A percentile compares a stretch with the other conserved stretches of the same genome.
Evolutionary conservation across 306 rosid genomes (phyloP).

Genomic region (Astragalus glycyphyllos): DNA sequence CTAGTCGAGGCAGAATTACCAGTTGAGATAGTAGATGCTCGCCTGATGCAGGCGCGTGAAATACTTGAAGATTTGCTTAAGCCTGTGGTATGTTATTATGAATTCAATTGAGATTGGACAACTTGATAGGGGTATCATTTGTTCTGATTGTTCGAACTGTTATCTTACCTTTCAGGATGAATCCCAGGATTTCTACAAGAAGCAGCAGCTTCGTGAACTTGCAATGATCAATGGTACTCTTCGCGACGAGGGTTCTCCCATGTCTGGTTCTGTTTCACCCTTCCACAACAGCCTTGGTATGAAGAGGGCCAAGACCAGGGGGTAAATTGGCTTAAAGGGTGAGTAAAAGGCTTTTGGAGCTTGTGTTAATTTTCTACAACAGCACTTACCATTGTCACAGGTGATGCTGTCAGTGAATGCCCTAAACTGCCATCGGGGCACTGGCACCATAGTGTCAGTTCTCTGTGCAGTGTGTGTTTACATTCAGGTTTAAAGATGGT

Average conservation of each 20-base stretch:
- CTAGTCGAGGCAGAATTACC: constrained; percentile 92
- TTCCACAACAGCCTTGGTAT: constrained; percentile 91
- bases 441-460: constrained; percentile 73
- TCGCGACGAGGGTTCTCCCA: constrained; percentile 94
- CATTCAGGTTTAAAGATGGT: constrained; percentile 52
- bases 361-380: constrained; percentile 62
- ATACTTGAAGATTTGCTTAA: constrained; percentile 80
- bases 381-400: constrained; percentile 53
- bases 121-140: constrained; percentile 13
- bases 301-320: constrained; percentile 99
- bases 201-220: constrained; percentile 93
- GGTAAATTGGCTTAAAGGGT: constrained; percentile 48
- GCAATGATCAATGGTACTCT: constrained; percentile 95
- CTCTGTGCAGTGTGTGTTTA: constrained; percentile 85
- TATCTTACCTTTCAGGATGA: constrained; percentile 66
- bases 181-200: constrained; percentile 96
- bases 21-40: constrained; percentile 83
- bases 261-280: constrained; percentile 92
- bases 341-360: constrained; percentile 57
- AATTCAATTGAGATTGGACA: constrained; percentile 20
- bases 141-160: constrained; percentile 35
- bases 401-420: constrained; percentile 64
- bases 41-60: constrained; percentile 83
- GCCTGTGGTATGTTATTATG: constrained; percentile 65
- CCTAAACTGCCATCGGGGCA: constrained; percentile 82